Evolutionary conservation across 208 protist genomes (phyloP).

Genomic region (Leptomonas seymouri): DNA sequence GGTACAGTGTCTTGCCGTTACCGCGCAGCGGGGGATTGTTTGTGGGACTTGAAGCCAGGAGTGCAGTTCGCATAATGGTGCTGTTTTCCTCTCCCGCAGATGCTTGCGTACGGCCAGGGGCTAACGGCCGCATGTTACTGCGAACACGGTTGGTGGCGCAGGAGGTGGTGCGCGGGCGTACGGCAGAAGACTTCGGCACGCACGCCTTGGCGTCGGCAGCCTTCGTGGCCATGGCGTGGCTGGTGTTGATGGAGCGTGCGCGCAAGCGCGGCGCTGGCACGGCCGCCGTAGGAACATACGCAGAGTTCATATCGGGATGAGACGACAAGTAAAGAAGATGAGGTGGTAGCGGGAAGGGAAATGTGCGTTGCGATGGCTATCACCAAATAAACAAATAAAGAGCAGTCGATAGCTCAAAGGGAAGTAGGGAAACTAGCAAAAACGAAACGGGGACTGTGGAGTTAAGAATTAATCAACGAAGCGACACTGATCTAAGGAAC

Average conservation of each 20-base stretch:
- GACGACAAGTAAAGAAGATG: too few relatives aligned
- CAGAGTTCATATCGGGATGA: conserved; percentile 11
- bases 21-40: conserved; percentile 10
- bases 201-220: background rate
- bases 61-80: background rate
- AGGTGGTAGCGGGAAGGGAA: too few relatives aligned
- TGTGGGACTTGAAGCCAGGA: background rate
- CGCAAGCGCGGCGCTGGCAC: conserved; percentile 20
- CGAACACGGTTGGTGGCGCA: conserved; percentile 10
- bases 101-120: background rate
- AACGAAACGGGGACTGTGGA: too few relatives aligned
- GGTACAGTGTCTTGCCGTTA: background rate
- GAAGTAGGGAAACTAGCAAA: too few relatives aligned
- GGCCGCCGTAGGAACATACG: background rate
- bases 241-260: conserved; percentile 27
- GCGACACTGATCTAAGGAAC: too few relatives aligned
- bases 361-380: too few relatives aligned
- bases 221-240: background rate
- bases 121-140: conserved; percentile 8
- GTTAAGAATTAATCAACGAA: too few relatives aligned
- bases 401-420: too few relatives aligned
- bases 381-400: too few relatives aligned
- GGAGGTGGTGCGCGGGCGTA: conserved; percentile 4
- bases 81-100: background rate
- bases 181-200: conserved; percentile 12